These are phyloP conservation scores for Suhomyces ambrosiae DNA, from an alignment of 1,139 yeast species.

Conservation along the genomic window DNA sequence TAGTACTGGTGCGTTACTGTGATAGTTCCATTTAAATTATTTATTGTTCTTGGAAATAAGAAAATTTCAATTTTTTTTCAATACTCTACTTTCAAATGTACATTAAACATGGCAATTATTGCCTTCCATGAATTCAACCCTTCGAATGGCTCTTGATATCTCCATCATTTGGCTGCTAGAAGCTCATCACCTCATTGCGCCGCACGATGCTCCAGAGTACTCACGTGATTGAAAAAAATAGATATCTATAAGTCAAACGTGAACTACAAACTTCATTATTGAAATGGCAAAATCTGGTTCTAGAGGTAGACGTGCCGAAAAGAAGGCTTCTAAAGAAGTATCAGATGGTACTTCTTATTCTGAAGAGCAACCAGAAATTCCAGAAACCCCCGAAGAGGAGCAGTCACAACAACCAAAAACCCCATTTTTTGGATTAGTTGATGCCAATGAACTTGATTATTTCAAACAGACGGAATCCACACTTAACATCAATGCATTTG, in stretches of 20 bases:
- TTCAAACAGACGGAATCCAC: constrained; percentile 92
- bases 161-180: too few species aligned
- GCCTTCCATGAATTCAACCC: too few species aligned
- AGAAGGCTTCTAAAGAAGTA: constrained; percentile 34
- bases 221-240: constrained; percentile 8
- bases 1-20: too few species aligned
- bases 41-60: too few species aligned
- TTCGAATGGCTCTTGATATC: too few species aligned
- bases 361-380: constrained; percentile 10
- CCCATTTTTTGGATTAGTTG: constrained; percentile 81
- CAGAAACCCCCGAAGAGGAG: constrained; percentile 10
- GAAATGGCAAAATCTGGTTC: constrained; percentile 48
- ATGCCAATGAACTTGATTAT: constrained; percentile 80
- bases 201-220: constrained; percentile 6
- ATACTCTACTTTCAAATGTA: too few species aligned
- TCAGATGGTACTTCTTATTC: constrained; percentile 16
- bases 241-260: not conserved
- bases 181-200: too few species aligned
- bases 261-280: constrained; percentile 8
- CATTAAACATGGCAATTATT: too few species aligned
- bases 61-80: too few species aligned
- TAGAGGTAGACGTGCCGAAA: constrained; percentile 71
- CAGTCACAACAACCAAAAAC: constrained; percentile 15
- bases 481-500: constrained; percentile 78
- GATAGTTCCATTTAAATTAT: too few species aligned